Evolutionary conservation across 805 yeast species (phyloP).

Genomic region (baker's yeast (Saccharomyces cerevisiae)): DNA sequence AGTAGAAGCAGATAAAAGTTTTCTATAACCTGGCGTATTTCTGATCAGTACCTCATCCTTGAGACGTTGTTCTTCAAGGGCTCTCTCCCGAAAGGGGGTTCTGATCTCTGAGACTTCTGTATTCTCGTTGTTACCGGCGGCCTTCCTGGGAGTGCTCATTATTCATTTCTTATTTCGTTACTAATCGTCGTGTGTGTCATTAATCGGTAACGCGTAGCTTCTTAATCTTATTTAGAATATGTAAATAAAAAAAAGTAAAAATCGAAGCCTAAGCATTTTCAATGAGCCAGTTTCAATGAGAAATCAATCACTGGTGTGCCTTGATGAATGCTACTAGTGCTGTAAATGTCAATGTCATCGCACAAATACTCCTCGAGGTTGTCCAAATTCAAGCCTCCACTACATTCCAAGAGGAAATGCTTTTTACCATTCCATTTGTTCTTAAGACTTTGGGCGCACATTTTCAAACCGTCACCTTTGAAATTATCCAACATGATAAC

Average conservation of each 20-base stretch:
- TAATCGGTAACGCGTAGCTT: neutral
- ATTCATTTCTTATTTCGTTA: neutral
- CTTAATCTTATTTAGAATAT: neutral
- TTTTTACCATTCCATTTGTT: slow-evolving; percentile 41
- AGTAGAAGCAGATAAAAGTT: neutral
- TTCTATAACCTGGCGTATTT: slow-evolving; percentile 17
- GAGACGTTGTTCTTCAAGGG: slow-evolving; percentile 17
- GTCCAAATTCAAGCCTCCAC: slow-evolving; percentile 76
- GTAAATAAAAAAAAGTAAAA: neutral
- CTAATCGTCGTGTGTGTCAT: neutral
- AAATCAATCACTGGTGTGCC: slow-evolving; percentile 81
- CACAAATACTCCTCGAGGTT: slow-evolving; percentile 62
- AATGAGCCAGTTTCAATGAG: slow-evolving; percentile 55
- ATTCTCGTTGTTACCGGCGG: neutral
- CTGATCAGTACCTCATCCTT: slow-evolving; percentile 15
- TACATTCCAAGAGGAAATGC: slow-evolving; percentile 71
- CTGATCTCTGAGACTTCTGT: slow-evolving; percentile 6
- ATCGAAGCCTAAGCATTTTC: neutral
- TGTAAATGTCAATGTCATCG: slow-evolving; percentile 78
- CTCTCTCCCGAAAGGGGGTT: slow-evolving; percentile 22
- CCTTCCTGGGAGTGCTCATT: slow-evolving; percentile 12
- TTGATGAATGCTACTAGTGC: slow-evolving; percentile 87
- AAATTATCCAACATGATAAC: slow-evolving; percentile 92
- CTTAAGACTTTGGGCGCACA: slow-evolving; percentile 59
- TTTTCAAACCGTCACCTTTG: slow-evolving; percentile 51